These are phyloP conservation scores for Lichenothelia convexa DNA, from an alignment of 495 filamentous ascomycete genomes.

Conservation along the genomic window DNA sequence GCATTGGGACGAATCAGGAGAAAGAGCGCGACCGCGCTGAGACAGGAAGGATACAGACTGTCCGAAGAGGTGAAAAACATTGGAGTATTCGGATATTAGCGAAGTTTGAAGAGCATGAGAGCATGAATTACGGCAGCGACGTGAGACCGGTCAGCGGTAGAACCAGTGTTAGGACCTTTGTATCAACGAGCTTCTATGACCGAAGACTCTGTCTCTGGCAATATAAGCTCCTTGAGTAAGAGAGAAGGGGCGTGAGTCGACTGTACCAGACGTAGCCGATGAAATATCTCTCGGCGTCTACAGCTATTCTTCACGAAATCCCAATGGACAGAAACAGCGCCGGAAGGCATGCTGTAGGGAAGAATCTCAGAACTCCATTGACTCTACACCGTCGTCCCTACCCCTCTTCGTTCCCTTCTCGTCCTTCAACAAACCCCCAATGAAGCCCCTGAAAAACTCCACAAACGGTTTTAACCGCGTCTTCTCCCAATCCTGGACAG, in stretches of 20 bases:
- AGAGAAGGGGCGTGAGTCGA: no score
- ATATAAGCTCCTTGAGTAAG: no score
- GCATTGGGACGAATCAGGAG: no score
- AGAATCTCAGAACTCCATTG: slow-evolving; percentile 39
- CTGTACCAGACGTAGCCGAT: not conserved
- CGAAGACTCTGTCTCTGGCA: slow-evolving; percentile 61
- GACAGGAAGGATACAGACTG: no score
- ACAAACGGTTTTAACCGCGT: slow-evolving; percentile 86
- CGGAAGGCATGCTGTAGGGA: not conserved
- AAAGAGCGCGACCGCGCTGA: slow-evolving; percentile 8
- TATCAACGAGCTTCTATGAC: slow-evolving; percentile 88
- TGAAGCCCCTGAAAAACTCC: slow-evolving; percentile 71
- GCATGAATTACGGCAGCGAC: slow-evolving; percentile 91
- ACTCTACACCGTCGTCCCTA: slow-evolving; percentile 32
- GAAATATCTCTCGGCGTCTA: not conserved
- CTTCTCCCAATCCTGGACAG: slow-evolving; percentile 81
- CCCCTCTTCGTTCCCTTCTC: slow-evolving; percentile 61
- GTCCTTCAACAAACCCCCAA: slow-evolving; percentile 58
- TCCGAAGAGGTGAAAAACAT: no score
- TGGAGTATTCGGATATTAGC: slow-evolving; percentile 51
- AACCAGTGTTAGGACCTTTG: slow-evolving; percentile 17
- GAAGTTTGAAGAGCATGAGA: slow-evolving; percentile 70
- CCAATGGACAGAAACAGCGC: no score
- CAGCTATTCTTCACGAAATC: no score
- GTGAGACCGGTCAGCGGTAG: slow-evolving; percentile 28